Percentiles rank a stretch among this genome's conserved stretches.
Conservation (phyloP, 169 alveolate genomes). For the Eimeria acervulina region DNA sequence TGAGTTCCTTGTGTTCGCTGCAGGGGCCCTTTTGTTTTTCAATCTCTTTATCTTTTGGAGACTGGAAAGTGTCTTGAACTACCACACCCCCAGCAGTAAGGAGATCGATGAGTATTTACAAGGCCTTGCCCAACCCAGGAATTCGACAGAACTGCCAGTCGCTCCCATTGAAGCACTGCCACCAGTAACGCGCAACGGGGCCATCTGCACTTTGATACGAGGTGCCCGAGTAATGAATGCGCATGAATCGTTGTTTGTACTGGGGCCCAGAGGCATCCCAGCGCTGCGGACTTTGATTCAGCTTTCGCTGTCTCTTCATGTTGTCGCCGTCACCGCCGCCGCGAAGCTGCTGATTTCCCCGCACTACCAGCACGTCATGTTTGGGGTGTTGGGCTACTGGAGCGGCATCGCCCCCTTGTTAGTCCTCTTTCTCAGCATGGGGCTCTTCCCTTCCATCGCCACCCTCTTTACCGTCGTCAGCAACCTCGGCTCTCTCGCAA, state of each 20-base stretch:
- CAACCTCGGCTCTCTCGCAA: conserved; percentile 76
- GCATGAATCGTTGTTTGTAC: conserved; percentile 68
- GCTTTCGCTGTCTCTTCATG: conserved; percentile 66
- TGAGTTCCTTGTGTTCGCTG: conserved; percentile 54
- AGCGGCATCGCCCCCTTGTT: conserved; percentile 57
- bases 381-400: conserved; percentile 76
- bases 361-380: conserved; percentile 66
- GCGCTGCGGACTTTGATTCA: conserved; percentile 39
- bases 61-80: conserved; percentile 31
- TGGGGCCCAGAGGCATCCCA: conserved; percentile 65
- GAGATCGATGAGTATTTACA: conserved; percentile 33
- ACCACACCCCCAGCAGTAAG: conserved; percentile 41
- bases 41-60: conserved; percentile 51
- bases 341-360: conserved; percentile 80
- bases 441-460: conserved; percentile 62
- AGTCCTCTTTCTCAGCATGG: conserved; percentile 38
- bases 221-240: conserved; percentile 51
- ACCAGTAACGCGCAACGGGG: conserved; percentile 44
- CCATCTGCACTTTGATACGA: conserved; percentile 40
- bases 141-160: neutral
- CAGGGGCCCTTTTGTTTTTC: conserved; percentile 63
- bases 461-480: conserved; percentile 46
- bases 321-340: conserved; percentile 73
- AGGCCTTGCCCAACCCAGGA: conserved; percentile 45
- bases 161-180: conserved; percentile 71